A percentile compares a stretch with the other conserved stretches of the same genome.
Evolutionary conservation across 306 rosid species (phyloP).

Genomic region (Glycine soja): DNA sequence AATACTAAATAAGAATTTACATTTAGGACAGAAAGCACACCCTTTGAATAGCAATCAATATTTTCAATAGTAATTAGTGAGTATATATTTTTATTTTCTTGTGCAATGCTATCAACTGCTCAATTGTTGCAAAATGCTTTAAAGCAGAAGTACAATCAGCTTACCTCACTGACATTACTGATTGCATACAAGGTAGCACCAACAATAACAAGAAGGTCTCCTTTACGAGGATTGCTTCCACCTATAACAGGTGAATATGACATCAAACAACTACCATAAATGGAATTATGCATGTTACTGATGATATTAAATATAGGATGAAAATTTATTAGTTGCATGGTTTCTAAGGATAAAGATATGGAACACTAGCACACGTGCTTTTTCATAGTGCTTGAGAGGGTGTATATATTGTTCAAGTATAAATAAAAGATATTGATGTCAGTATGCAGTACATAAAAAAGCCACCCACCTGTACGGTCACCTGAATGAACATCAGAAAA

Average conservation of each 20-base stretch:
- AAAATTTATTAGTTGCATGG: constrained; percentile 19
- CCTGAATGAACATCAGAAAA: constrained; percentile 94
- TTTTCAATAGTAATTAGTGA: neutral
- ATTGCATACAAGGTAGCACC: constrained; percentile 88
- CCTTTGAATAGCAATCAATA: constrained; percentile 17
- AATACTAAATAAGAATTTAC: neutral
- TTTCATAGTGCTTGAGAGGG: neutral
- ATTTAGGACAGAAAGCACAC: neutral
- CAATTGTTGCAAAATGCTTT: neutral
- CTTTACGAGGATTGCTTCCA: constrained; percentile 77
- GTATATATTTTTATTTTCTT: constrained; percentile 7
- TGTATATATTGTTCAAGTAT: neutral
- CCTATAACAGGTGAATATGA: constrained; percentile 59
- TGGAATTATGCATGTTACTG: constrained; percentile 16
- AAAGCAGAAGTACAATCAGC: constrained; percentile 15
- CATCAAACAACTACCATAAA: constrained; percentile 43
- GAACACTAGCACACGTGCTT: neutral
- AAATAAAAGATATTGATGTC: constrained; percentile 18
- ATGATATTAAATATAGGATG: constrained; percentile 21
- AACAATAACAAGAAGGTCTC: constrained; percentile 78
- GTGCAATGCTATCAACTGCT: constrained; percentile 12
- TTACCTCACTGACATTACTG: constrained; percentile 88
- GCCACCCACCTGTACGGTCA: constrained; percentile 76
- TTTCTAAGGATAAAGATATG: constrained; percentile 23
- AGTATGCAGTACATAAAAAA: constrained; percentile 9